phyloP scores from a whole-genome alignment of 2,329 filamentous ascomycete genomes.

The Cladosporium halotolerans region DNA sequence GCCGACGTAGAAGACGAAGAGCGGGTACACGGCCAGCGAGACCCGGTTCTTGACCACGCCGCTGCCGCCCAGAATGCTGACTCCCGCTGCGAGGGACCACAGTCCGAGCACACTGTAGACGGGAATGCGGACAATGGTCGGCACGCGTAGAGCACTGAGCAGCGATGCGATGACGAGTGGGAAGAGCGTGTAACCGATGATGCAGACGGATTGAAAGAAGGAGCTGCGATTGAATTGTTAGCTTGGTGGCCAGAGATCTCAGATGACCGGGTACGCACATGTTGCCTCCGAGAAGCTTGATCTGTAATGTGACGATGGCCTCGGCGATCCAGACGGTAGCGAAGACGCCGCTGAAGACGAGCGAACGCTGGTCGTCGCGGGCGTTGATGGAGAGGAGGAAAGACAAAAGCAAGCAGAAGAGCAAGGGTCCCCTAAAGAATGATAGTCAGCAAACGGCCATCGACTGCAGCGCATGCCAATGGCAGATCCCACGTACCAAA shows the following conservation, averaged over 20 bases:
- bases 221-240: slow-evolving; percentile 55
- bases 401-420: slow-evolving; percentile 87
- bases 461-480: neutral
- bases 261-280: slow-evolving; percentile 60
- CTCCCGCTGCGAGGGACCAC: slow-evolving; percentile 91
- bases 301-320: slow-evolving; percentile 94
- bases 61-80: slow-evolving; percentile 92
- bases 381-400: slow-evolving; percentile 81
- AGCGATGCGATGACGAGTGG: slow-evolving; percentile 89
- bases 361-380: slow-evolving; percentile 69
- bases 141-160: slow-evolving; percentile 75
- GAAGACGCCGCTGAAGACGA: slow-evolving; percentile 94
- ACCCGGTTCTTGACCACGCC: slow-evolving; percentile 94
- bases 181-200: slow-evolving; percentile 97
- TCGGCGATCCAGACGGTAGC: slow-evolving; percentile 95
- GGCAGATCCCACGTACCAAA: slow-evolving; percentile 54
- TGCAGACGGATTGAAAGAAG: slow-evolving; percentile 94
- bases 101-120: slow-evolving; percentile 81
- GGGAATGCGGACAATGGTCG: slow-evolving; percentile 76
- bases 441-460: slow-evolving; percentile 17
- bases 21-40: slow-evolving; percentile 85
- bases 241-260: slow-evolving; percentile 12
- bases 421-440: slow-evolving; percentile 67
- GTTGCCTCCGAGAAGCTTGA: slow-evolving; percentile 90
- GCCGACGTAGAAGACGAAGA: slow-evolving; percentile 91